Base-by-base conservation (phyloP, 2,329 filamentous ascomycete genomes). In the Neofusicoccum umdonicola region DNA sequence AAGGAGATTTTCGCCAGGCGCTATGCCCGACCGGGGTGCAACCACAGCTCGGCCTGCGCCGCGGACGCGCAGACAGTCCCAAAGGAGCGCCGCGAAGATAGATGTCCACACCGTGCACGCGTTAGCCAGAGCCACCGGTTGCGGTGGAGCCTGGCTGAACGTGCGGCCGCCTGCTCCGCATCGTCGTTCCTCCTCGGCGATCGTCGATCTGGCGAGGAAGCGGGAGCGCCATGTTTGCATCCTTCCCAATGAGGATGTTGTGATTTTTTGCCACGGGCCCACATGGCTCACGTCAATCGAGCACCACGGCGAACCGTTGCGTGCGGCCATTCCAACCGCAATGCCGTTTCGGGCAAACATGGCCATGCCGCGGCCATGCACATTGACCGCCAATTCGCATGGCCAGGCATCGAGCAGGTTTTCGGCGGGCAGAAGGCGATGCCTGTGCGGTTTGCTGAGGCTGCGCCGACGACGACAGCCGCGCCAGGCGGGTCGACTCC, bases 181-280 rank as follows among this genome's bases (percentile, higher is more conserved):
- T 44, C 52, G 39, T 9, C 37, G 39, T 22, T 34, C 19, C 44
- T 13, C 37, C 51, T 17, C 17, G 37, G 12, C 22, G 54, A 58
- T 58, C 54, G 54, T 45, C 41, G 54, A 58, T 45, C 27, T 31
- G 41, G 34, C 39, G 41, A 45, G 22, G 22, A 34, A n/a, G 54
- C 41, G 19, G 54, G 42, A 60, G 17, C 41, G 34, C 41, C 31
- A 37, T 47, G 56, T 60, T 60, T 44, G 13, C 41, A 60, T 17
- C 15, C 19, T 37, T 19, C 41, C 42, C 11, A 31, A 60, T 37
- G 3, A 22, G 52, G 56, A 15, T 60, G 42, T 47, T 47, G 31
- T 60, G 56, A 60, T 60, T n/a, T 22, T 22, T 60, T 42, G 56
- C 56, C 56, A 60, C 56, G 13, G 56, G 31, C 56, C 56, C 42